Percentiles rank a stretch among this genome's conserved stretches.
phyloP scores from a whole-genome alignment of 768 basidiomycete genomes.

The Russula sp. region DNA sequence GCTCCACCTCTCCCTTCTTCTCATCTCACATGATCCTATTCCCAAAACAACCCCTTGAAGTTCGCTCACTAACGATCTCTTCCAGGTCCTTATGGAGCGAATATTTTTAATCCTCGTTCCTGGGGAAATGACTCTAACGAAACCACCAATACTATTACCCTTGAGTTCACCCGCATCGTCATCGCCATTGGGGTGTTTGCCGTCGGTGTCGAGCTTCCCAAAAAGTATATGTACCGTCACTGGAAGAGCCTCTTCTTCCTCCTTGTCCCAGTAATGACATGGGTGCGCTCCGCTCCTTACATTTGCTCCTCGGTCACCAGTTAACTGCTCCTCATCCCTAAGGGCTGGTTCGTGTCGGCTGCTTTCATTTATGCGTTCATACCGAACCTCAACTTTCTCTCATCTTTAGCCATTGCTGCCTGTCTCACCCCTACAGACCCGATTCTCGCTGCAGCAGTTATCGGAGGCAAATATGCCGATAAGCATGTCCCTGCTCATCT shows the following conservation, averaged over 20 bases:
- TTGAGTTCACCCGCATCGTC: slow-evolving; percentile 88
- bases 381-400: slow-evolving; percentile 83
- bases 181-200: slow-evolving; percentile 97
- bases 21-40: not conserved
- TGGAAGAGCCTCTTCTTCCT: slow-evolving; percentile 87
- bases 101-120: slow-evolving; percentile 71
- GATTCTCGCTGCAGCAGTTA: slow-evolving; percentile 84
- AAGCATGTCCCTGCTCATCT: slow-evolving; percentile 91
- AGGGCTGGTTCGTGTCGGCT: slow-evolving; percentile 95
- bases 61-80: not conserved
- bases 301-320: not conserved
- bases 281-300: slow-evolving; percentile 44
- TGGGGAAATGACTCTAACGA: slow-evolving; percentile 53
- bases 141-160: slow-evolving; percentile 64
- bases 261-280: slow-evolving; percentile 75
- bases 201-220: slow-evolving; percentile 95
- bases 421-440: slow-evolving; percentile 94
- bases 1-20: not conserved
- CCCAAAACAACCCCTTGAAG: not conserved
- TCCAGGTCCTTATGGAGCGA: slow-evolving; percentile 72
- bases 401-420: slow-evolving; percentile 83
- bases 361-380: slow-evolving; percentile 88
- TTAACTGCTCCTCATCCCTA: slow-evolving; percentile 5
- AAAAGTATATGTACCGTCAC: slow-evolving; percentile 89
- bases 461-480: slow-evolving; percentile 95